Evolutionary conservation across 495 filamentous ascomycete genomes (phyloP).

Genomic region (Penicillium antarcticum): DNA sequence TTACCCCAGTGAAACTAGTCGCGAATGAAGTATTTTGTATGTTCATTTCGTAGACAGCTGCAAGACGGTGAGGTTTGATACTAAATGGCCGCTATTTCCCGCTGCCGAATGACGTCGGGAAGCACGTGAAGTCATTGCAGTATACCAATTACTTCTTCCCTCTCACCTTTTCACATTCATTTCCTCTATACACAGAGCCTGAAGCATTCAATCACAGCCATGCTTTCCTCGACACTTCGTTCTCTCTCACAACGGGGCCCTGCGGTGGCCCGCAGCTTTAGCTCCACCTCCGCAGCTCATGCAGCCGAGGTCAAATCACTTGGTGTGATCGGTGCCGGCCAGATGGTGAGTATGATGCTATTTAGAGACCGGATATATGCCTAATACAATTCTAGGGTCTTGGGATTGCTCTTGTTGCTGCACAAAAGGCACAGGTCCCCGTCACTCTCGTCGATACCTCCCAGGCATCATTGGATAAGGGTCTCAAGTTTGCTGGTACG

Average conservation of each 20-base stretch:
- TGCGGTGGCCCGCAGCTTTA: slow-evolving; percentile 39
- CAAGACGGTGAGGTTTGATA: background rate
- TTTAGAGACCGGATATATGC: slow-evolving; percentile 1
- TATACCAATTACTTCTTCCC: background rate
- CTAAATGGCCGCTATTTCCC: background rate
- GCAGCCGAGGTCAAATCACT: slow-evolving; percentile 80
- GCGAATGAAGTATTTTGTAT: no score
- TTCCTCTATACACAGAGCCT: slow-evolving; percentile 3
- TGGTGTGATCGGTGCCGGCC: slow-evolving; percentile 92
- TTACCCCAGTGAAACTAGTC: no score
- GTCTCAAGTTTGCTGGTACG: slow-evolving; percentile 81
- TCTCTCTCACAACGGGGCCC: slow-evolving; percentile 25
- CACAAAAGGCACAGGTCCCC: slow-evolving; percentile 76
- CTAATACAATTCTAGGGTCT: slow-evolving; percentile 62
- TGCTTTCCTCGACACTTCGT: slow-evolving; percentile 36
- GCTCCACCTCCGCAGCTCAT: slow-evolving; percentile 39
- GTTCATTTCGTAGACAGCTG: no score
- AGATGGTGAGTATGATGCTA: slow-evolving; percentile 67
- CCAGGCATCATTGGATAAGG: slow-evolving; percentile 85
- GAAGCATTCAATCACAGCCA: slow-evolving; percentile 10
- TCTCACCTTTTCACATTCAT: slow-evolving; percentile 5
- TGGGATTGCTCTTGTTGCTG: slow-evolving; percentile 93
- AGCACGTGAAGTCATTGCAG: slow-evolving; percentile 11
- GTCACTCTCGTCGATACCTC: slow-evolving; percentile 86
- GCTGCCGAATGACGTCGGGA: background rate